Evolutionary conservation across 148 eudicot species (phyloP).

Genomic region (Amaranthus palmeri): DNA sequence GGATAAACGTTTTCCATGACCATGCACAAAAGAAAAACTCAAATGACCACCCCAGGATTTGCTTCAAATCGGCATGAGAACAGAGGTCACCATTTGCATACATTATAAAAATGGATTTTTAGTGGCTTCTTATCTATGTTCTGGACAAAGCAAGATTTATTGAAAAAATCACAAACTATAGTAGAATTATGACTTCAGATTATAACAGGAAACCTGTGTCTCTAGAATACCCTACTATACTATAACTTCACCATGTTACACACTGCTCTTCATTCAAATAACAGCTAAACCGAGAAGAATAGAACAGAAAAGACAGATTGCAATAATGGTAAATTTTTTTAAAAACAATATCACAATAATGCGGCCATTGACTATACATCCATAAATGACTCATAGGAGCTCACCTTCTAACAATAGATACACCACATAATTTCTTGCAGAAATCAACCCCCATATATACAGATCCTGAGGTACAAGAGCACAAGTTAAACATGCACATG

Average conservation of each 20-base stretch:
- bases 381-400: constrained; percentile 17
- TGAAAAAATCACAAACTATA: no score
- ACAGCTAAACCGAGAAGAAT: not conserved
- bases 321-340: not conserved
- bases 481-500: constrained; percentile 11
- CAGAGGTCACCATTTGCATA: not conserved
- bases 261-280: not conserved
- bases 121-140: no score
- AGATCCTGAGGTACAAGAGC: constrained; percentile 57
- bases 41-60: not conserved
- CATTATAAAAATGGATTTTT: no score
- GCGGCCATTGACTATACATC: constrained; percentile 9
- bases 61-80: not conserved
- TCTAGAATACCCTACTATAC: not conserved
- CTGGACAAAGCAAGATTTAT: no score
- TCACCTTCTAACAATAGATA: constrained; percentile 93
- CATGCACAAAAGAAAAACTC: not conserved
- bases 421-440: constrained; percentile 93
- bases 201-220: not conserved
- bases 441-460: constrained; percentile 91
- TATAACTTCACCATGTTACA: not conserved
- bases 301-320: not conserved
- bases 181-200: no score
- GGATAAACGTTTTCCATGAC: not conserved
- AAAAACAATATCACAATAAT: not conserved